A percentile compares a stretch with the other conserved stretches of the same genome.
Evolutionary conservation across 495 filamentous ascomycete species (phyloP).

Genomic region (Aspergillus carlsbadensis): DNA sequence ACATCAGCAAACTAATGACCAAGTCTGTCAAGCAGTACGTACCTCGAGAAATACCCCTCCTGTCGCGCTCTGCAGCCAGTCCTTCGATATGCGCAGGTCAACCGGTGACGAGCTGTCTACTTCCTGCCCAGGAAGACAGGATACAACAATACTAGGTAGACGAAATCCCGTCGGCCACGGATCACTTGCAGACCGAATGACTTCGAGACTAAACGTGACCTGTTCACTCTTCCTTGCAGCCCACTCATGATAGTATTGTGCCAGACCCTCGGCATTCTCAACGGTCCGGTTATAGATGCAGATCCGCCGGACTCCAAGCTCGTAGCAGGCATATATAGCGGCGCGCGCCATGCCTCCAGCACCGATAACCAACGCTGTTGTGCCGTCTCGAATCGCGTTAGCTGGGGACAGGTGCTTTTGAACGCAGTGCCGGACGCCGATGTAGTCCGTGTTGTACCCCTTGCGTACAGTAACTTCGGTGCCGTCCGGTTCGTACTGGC

Average conservation of each 20-base stretch:
- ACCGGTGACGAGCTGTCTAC: constrained; percentile 53
- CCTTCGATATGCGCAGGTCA: constrained; percentile 59
- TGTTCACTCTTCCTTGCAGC: too few relatives aligned
- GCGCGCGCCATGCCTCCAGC: constrained; percentile 63
- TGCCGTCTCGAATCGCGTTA: constrained; percentile 40
- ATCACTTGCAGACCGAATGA: too few relatives aligned
- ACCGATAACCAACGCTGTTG: constrained; percentile 56
- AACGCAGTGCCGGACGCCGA: constrained; percentile 63
- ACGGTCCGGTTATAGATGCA: constrained; percentile 62
- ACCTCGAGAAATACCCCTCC: constrained; percentile 71
- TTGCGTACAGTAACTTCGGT: constrained; percentile 34
- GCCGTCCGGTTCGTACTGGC: constrained; percentile 22
- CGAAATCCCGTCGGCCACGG: constrained; percentile 52
- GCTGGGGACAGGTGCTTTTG: constrained; percentile 51
- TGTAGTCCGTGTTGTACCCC: constrained; percentile 66
- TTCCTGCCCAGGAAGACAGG: constrained; percentile 63
- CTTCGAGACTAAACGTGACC: too few relatives aligned
- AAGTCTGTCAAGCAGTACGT: too few relatives aligned
- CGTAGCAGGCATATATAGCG: constrained; percentile 62
- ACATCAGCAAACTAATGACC: too few relatives aligned
- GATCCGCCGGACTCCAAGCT: constrained; percentile 53
- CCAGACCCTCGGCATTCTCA: constrained; percentile 54
- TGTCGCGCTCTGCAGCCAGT: constrained; percentile 72
- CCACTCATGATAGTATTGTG: constrained; percentile 23
- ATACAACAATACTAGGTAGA: constrained; percentile 65